These are phyloP conservation scores for Lactuca sativa DNA, from an alignment of 129 eudicot genomes.

Conservation along the genomic window DNA sequence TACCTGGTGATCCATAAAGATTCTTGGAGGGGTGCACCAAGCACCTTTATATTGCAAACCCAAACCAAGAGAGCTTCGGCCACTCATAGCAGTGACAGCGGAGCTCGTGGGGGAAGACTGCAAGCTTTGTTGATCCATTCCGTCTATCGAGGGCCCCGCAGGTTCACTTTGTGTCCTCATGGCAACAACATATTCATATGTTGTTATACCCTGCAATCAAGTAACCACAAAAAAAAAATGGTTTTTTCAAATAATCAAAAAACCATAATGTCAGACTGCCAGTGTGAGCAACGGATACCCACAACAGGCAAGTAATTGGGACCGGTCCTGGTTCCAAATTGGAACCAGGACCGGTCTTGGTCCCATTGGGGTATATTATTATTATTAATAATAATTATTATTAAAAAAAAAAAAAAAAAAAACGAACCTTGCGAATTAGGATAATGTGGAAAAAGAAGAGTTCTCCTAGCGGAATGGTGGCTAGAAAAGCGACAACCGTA, in stretches of 20 bases:
- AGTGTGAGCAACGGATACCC: too few species aligned
- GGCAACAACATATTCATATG: slow-evolving; percentile 93
- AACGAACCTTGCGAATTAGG: slow-evolving; percentile 77
- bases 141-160: slow-evolving; percentile 77
- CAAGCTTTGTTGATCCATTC: slow-evolving; percentile 73
- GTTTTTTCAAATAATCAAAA: too few species aligned
- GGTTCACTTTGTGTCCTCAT: slow-evolving; percentile 91
- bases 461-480: slow-evolving; percentile 82
- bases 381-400: too few species aligned
- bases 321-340: too few species aligned
- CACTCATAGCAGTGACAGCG: slow-evolving; percentile 80
- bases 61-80: slow-evolving; percentile 73
- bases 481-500: slow-evolving; percentile 71
- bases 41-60: slow-evolving; percentile 82
- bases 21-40: slow-evolving; percentile 98
- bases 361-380: too few species aligned
- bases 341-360: too few species aligned
- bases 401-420: neutral
- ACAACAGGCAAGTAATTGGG: too few species aligned
- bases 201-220: slow-evolving; percentile 77
- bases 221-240: neutral
- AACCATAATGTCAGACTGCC: too few species aligned
- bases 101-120: slow-evolving; percentile 91
- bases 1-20: slow-evolving; percentile 97
- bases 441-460: slow-evolving; percentile 93